Base-by-base conservation (phyloP, 768 basidiomycete genomes). In the Termitomyces heimii region DNA sequence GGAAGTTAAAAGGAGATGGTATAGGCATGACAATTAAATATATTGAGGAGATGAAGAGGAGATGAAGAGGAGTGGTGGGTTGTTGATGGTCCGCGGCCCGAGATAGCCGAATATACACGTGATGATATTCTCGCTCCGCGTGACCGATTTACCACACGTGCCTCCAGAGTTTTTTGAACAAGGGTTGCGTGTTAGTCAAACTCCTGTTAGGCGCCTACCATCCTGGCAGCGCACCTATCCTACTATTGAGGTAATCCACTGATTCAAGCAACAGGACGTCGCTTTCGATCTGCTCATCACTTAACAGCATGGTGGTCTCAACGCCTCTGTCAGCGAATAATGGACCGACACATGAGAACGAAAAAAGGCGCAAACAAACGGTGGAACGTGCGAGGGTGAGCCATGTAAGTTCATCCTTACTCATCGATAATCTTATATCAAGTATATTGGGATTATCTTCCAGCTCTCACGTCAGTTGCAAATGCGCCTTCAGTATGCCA, bases 1-100 rank as follows among this genome's bases (percentile, higher is more conserved):
- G 84, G 62, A 98, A 88, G 75, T 97, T 95, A 64, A 99, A 77
- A 3, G 96, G 92, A 31, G 46, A n/a, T 31, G 46, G 29, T 47
- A 47, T 29, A 13, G 46, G 46, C 46, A 47, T 47, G 29, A 6
- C 6, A 47, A 47, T 31, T 16, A 14, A 29, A 18, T 46, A 46
- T 29, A 10, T 4, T 48, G 31, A 29, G 12, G 16, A 22, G 31
- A 22, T 14, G 48, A 22, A 28, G 35, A 31, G 24, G 4, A 29
- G 18, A 9, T 43, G 42, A 35, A n/a, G n/a, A n/a, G n/a, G n/a
- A n/a, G n/a, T n/a, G n/a, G n/a, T n/a, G n/a, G n/a, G n/a, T n/a
- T n/a, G n/a, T n/a, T n/a, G 22, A 22, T 14, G 22, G 42, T 51
- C 37, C 29, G 18, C 56, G 51, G 51, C n/a, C 56, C 56, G 56